These are phyloP conservation scores for Stemphylium lycopersici DNA, from an alignment of 2,329 filamentous ascomycete species.

Conservation along the genomic window DNA sequence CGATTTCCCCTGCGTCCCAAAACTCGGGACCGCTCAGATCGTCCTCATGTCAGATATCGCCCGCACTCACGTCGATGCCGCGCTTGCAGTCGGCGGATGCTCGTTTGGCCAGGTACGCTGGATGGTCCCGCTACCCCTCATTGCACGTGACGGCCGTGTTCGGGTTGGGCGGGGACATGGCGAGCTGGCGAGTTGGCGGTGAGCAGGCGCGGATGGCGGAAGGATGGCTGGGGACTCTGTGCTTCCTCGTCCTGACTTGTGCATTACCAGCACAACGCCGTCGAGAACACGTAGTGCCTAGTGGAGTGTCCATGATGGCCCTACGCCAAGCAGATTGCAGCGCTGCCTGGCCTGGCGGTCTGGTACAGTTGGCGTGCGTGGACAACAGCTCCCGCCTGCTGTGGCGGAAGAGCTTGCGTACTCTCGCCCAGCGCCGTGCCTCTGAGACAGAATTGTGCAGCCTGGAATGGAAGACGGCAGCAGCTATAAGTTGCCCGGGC, in stretches of 20 bases:
- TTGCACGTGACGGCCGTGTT: conserved; percentile 33
- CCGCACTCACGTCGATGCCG: not conserved
- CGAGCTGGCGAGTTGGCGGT: conserved; percentile 40
- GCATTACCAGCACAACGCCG: conserved; percentile 24
- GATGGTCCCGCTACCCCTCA: conserved; percentile 36
- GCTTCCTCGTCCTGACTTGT: conserved; percentile 15
- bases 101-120: conserved; percentile 7
- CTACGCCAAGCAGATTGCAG: conserved; percentile 29
- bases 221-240: conserved; percentile 36
- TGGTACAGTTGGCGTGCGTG: conserved; percentile 24
- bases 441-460: conserved; percentile 30
- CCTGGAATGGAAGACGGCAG: conserved; percentile 24
- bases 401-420: conserved; percentile 48
- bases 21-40: too few species aligned
- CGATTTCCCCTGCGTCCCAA: too few species aligned
- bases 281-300: conserved; percentile 31
- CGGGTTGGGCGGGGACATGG: conserved; percentile 8
- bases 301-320: conserved; percentile 17
- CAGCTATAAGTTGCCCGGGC: conserved; percentile 21
- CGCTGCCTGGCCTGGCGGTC: conserved; percentile 41
- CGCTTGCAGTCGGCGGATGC: not conserved
- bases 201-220: conserved; percentile 27
- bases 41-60: too few species aligned
- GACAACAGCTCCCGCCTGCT: conserved; percentile 27
- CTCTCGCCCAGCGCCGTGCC: conserved; percentile 4